Evolutionary conservation across 2,329 filamentous ascomycete species (phyloP), one percentile per base, ranked within the genome.

Genomic region (Cladobotryum mycophilum): DNA sequence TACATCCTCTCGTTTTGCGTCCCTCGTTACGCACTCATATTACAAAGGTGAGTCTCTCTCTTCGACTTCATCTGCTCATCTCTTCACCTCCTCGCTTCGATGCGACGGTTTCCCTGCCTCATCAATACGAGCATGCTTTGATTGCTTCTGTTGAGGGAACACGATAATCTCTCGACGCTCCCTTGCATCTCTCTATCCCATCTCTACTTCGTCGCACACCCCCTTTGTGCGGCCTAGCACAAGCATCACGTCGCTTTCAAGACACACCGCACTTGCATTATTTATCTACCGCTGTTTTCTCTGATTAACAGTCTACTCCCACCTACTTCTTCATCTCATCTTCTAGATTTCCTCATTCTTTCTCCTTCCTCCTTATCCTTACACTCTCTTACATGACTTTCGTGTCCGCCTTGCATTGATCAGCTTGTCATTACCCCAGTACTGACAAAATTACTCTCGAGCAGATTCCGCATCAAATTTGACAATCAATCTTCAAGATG

Each of bases 401-500:
- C 37, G 4, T 40, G 11, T 3, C 14, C 17, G n/a, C 37, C 37
- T 18, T 40, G 13, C 37, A 40, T 40, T 15, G 17, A 40, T 15
- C n/a, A 30, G 6, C 25, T 30, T 30, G 6, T 11, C 25, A 9
- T 41, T 5, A 33, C 15, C 12, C 33, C 25, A 34, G n/a, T 37
- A 25, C 44, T 50, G 18, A 50, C 18, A 36, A 33, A 14, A 7
- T 25, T 3, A 22, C 40, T 44, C 48, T 49, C 44, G 49, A 56
- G 55, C 22, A 53, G 51, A 49, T 38, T 18, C 34, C n/a, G 22
- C 18, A 38, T 40, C 36, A 25, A 13, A 48, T 53, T 46, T 49
- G 37, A 58, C 42, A 51, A 54, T 37, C 46, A 52, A 58, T 48
- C 56, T 48, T 62, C 70, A 78, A 71, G 58, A 80, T 80, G 77